These are phyloP conservation scores for Hypoxylon sp. DNA, from an alignment of 2,329 filamentous ascomycete genomes.

Conservation along the genomic window DNA sequence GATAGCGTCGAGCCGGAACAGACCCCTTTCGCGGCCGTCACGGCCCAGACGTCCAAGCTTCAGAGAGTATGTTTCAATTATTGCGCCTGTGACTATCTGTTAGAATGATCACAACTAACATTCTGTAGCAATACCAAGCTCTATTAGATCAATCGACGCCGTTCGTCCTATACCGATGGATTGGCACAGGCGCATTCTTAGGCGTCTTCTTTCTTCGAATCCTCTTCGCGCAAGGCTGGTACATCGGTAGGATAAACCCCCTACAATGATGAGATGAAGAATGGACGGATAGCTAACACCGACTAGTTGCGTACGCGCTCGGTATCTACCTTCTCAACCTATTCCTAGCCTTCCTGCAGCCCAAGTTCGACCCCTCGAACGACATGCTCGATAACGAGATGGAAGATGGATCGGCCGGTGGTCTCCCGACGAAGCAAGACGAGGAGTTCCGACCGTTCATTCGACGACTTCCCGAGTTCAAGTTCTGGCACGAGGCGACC, in stretches of 20 bases:
- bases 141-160: conserved; percentile 95
- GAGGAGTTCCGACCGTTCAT: conserved; percentile 99
- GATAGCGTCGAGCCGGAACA: conserved; percentile 88
- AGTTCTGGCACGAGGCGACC: conserved; percentile 98
- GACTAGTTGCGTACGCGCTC: conserved; percentile 92
- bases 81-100: conserved; percentile 4
- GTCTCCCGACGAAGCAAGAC: conserved; percentile 92
- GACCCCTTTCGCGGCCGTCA: conserved; percentile 92
- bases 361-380: conserved; percentile 98
- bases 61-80: conserved; percentile 72
- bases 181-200: conserved; percentile 82
- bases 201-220: conserved; percentile 90
- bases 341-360: conserved; percentile 97
- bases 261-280: not conserved
- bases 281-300: conserved; percentile 33
- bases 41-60: conserved; percentile 83
- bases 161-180: conserved; percentile 90
- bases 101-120: conserved; percentile 21
- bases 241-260: conserved; percentile 79
- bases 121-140: conserved; percentile 86
- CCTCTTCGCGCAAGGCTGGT: conserved; percentile 95
- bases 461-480: conserved; percentile 95
- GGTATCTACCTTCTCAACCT: conserved; percentile 99
- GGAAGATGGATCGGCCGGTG: conserved; percentile 88
- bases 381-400: conserved; percentile 93